A percentile compares a stretch with the other conserved stretches of the same genome.
phyloP scores from a whole-genome alignment of 2,329 filamentous ascomycete species.

The Cytospora piceicola region DNA sequence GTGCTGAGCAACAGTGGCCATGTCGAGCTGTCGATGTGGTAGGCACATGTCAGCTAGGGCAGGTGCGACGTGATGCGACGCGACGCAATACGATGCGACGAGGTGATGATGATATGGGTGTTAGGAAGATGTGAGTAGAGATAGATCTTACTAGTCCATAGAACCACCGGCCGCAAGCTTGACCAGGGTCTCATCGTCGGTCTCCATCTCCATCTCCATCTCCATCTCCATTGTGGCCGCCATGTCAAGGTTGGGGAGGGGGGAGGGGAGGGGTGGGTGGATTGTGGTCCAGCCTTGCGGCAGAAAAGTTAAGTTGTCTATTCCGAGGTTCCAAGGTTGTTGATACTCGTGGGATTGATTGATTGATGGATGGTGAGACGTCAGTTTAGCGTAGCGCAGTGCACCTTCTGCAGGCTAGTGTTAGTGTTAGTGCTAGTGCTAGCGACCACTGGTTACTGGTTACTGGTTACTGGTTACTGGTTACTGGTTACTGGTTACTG shows the following conservation, averaged over 20 bases:
- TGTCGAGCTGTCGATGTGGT: conserved; percentile 56
- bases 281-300: conserved; percentile 1
- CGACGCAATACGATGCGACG: not conserved
- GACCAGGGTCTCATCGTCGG: conserved; percentile 53
- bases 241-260: conserved; percentile 35
- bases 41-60: conserved; percentile 37
- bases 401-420: conserved; percentile 1
- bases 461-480: too few relatives aligned
- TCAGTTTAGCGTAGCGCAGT: conserved; percentile 4
- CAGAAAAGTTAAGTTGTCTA: conserved; percentile 18
- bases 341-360: not conserved
- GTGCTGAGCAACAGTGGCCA: conserved; percentile 71
- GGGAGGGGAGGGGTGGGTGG: not conserved
- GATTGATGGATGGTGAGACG: not conserved
- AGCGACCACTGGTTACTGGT: too few relatives aligned
- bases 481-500: too few relatives aligned
- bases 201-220: conserved; percentile 53
- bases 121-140: not conserved
- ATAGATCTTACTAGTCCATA: conserved; percentile 59
- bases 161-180: conserved; percentile 54
- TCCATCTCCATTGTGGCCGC: conserved; percentile 57
- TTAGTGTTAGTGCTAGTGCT: not conserved
- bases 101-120: not conserved
- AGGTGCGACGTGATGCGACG: not conserved
- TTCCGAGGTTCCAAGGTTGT: conserved; percentile 1